phyloP scores from a whole-genome alignment of 2,329 filamentous ascomycete species.

The Fusarium sp. region DNA sequence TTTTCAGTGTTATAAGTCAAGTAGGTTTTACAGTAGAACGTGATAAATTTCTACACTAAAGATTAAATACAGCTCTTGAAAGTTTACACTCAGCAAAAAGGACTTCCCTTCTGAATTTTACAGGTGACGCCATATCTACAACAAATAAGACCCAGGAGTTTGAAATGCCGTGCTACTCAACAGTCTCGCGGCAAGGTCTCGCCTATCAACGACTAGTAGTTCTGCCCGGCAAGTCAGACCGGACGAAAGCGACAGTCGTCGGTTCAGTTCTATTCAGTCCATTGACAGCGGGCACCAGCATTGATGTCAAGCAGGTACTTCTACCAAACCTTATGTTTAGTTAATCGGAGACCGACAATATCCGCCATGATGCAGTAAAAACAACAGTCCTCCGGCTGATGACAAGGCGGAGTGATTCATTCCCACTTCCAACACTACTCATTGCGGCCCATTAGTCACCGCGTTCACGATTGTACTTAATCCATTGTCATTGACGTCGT shows the following conservation, averaged over 20 bases:
- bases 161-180: not conserved
- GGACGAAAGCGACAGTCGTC: rapidly evolving
- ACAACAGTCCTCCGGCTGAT: rapidly evolving
- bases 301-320: rapidly evolving
- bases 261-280: rapidly evolving
- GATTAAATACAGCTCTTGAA: not conserved
- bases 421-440: not conserved
- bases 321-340: rapidly evolving
- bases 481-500: too few relatives aligned
- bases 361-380: rapidly evolving
- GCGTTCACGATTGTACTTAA: too few relatives aligned
- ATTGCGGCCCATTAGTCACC: not conserved
- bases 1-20: rapidly evolving
- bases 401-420: not conserved
- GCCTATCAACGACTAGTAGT: not conserved
- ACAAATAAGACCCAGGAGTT: rapidly evolving
- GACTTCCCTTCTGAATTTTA: rapidly evolving
- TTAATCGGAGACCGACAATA: rapidly evolving
- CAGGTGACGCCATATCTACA: rapidly evolving
- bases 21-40: not conserved
- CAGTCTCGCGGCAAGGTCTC: not conserved
- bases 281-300: not conserved
- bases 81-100: not conserved
- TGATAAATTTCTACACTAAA: not conserved
- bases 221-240: not conserved